A percentile compares a stretch with the other conserved stretches of the same genome.
These are phyloP conservation scores for Wickerhamiella slavikovae DNA, from an alignment of 805 yeast species.

Conservation along the genomic window DNA sequence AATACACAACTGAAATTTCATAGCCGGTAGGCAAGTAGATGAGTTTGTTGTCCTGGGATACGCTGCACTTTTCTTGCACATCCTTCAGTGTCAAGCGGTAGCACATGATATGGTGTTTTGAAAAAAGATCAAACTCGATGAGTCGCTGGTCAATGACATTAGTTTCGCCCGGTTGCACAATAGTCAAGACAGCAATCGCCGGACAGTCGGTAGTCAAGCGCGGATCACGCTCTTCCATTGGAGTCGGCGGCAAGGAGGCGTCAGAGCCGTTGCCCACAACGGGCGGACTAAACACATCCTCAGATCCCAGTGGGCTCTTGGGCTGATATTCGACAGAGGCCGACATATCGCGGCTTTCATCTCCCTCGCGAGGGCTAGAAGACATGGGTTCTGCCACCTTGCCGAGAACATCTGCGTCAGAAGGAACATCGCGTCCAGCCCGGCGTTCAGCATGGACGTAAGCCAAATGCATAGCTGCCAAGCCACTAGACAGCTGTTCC, in stretches of 20 bases:
- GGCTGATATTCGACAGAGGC: background rate
- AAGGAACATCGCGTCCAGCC: slow-evolving; percentile 1
- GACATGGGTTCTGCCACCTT: background rate
- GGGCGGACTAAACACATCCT: background rate
- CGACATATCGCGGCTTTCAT: slow-evolving; percentile 4
- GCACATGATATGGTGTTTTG: slow-evolving; percentile 34
- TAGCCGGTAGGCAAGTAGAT: slow-evolving; percentile 32
- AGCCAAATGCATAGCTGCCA: slow-evolving; percentile 41
- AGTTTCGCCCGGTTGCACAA: slow-evolving; percentile 70
- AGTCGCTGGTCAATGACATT: slow-evolving; percentile 84
- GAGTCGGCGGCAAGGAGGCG: background rate
- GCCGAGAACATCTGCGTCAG: background rate
- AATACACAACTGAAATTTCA: slow-evolving; percentile 78
- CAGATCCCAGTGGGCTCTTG: too few relatives aligned
- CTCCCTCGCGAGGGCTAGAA: slow-evolving; percentile 2
- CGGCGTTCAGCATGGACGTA: slow-evolving; percentile 20
- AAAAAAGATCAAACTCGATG: slow-evolving; percentile 49
- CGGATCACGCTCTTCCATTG: background rate
- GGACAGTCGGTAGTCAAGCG: background rate
- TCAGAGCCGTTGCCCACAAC: background rate
- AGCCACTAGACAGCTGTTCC: slow-evolving; percentile 39
- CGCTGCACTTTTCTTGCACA: slow-evolving; percentile 24
- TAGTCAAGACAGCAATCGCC: slow-evolving; percentile 26
- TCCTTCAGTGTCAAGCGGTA: slow-evolving; percentile 49
- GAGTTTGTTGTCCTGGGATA: slow-evolving; percentile 21